Evolutionary conservation across 2,329 filamentous ascomycete genomes (phyloP), one percentile per base, ranked within the genome.

Genomic region (Arthroderma sp.): DNA sequence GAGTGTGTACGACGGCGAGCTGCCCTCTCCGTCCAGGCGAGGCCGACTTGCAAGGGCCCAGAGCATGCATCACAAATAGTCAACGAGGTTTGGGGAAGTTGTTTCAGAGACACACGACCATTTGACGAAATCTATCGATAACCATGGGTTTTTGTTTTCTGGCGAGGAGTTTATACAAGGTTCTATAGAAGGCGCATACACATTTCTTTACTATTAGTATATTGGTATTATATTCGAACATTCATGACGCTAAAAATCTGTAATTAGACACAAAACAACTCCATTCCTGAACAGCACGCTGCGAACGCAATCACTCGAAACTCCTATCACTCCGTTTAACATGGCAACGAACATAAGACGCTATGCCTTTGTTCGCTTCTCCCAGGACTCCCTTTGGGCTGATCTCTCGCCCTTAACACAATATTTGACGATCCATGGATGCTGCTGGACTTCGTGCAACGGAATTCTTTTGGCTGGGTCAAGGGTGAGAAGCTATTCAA

Each of bases 41-140:
- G 91, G 49, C 86, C 87, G 10, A 73, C 74, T 39, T 91, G 88
- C 60, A 85, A 84, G 62, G 84, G 94, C 63, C 81, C 94, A 56
- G 79, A 80, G 9, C 85, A 96, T 54, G 91, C 91, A 3, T 76
- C 78, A 42, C 86, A 83, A 66, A 80, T 93, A 28, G 86, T 98
- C 47, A 91, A 96, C 65, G 82, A 94, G 65, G 91, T 98, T n/a
- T 98, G 89, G 86, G 88, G 94, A 54, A 95, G 87, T 56, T 98
- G 91, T 64, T 98, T 94, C 62, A 71, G 77, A 42, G 91, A 98
- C 65, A 96, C 89, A 3, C 73, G 91, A 58, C 91, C 91, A 2
- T 98, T 98, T 65, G 87, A 96, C 63, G 89, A 96, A 62, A 87
- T 98, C 43, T 98, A 94, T 64, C 80, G 86, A 58, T 72, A 56